Percentiles rank a stretch among this genome's conserved stretches.
These are phyloP conservation scores for Annulohypoxylon stygium DNA, from an alignment of 495 filamentous ascomycete genomes.

Conservation along the genomic window DNA sequence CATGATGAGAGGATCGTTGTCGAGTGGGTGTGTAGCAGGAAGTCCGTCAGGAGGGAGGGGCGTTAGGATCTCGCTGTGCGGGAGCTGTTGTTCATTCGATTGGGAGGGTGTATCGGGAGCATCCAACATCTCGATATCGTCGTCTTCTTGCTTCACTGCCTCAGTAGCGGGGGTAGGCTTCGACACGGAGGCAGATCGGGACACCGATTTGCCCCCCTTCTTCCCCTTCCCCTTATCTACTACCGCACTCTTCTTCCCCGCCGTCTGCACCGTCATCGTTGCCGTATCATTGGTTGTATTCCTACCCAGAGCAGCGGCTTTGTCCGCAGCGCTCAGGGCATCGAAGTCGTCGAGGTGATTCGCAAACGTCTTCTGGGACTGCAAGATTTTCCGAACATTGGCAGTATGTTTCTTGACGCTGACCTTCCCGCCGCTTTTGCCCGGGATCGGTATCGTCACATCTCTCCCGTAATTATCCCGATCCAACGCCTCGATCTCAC, in stretches of 20 bases:
- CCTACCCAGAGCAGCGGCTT: slow-evolving; percentile 32
- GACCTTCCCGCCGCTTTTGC: slow-evolving; percentile 34
- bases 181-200: slow-evolving; percentile 47
- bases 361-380: slow-evolving; percentile 89
- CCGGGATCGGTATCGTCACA: slow-evolving; percentile 74
- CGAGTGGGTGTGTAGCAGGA: slow-evolving; percentile 59
- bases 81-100: slow-evolving; percentile 21
- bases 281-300: slow-evolving; percentile 36
- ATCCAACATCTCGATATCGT: slow-evolving; percentile 56
- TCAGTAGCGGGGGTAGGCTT: slow-evolving; percentile 41
- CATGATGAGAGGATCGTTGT: slow-evolving; percentile 72
- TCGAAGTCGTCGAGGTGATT: slow-evolving; percentile 93
- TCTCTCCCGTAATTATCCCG: slow-evolving; percentile 78
- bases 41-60: slow-evolving; percentile 35
- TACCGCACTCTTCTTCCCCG: slow-evolving; percentile 37
- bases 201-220: slow-evolving; percentile 30
- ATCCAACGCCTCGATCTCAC: slow-evolving; percentile 84
- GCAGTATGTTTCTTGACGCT: slow-evolving; percentile 72
- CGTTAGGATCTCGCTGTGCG: slow-evolving; percentile 50
- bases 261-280: slow-evolving; percentile 21
- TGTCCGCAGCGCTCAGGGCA: slow-evolving; percentile 65
- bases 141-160: slow-evolving; percentile 46
- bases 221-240: slow-evolving; percentile 40
- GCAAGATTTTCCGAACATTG: slow-evolving; percentile 89
- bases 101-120: slow-evolving; percentile 44